phyloP scores from a whole-genome alignment of 768 basidiomycete species.

The Boletus rubescentipes region DNA sequence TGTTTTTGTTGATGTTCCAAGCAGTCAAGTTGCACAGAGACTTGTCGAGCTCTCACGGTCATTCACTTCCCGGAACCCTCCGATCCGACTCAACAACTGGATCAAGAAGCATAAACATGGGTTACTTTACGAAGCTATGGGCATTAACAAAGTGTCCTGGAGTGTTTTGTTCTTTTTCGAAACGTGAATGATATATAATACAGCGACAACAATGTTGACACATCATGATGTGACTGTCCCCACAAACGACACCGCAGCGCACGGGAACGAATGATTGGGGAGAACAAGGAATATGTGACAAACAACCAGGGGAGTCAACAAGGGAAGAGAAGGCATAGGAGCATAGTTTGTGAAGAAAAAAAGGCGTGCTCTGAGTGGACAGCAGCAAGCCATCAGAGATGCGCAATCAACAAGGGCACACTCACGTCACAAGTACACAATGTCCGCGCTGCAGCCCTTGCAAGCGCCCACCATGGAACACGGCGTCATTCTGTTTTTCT shows the following conservation, averaged over 20 bases:
- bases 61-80: slow-evolving; percentile 12
- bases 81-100: slow-evolving; percentile 1
- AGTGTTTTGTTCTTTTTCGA: slow-evolving; percentile 7
- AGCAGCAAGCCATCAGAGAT: slow-evolving; percentile 3
- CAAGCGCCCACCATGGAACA: slow-evolving; percentile 30
- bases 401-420: slow-evolving; percentile 2
- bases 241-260: slow-evolving; percentile 9
- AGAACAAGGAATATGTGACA: slow-evolving; percentile 23
- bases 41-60: slow-evolving; percentile 14
- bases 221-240: slow-evolving; percentile 21
- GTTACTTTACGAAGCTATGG: slow-evolving; percentile 16
- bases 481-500: slow-evolving; percentile 12
- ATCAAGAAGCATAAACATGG: slow-evolving; percentile 24
- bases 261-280: not conserved
- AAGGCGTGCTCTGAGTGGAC: slow-evolving; percentile 10
- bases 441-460: slow-evolving; percentile 25
- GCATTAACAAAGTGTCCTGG: slow-evolving; percentile 32
- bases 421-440: slow-evolving; percentile 32
- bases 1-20: not conserved
- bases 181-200: slow-evolving; percentile 25
- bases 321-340: slow-evolving; percentile 20
- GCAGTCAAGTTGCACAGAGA: not conserved
- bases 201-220: slow-evolving; percentile 31
- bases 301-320: slow-evolving; percentile 7
- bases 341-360: slow-evolving; percentile 13